Conservation (phyloP, 129 eudicot species). For the Logfia minima region DNA sequence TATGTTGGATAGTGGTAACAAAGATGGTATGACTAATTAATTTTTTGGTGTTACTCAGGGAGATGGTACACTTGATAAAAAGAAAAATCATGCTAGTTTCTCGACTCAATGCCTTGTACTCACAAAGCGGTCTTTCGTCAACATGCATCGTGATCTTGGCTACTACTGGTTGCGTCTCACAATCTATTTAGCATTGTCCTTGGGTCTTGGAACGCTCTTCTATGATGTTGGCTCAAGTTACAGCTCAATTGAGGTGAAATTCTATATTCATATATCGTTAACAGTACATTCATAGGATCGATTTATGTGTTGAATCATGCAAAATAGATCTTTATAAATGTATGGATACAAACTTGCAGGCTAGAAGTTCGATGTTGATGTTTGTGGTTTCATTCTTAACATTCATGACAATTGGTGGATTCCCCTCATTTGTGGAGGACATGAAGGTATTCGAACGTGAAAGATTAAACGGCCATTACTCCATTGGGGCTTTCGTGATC, state of each 20-base stretch:
- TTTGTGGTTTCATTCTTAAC: constrained; percentile 70
- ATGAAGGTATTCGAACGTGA: constrained; percentile 58
- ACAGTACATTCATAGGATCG: neutral
- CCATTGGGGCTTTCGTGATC: constrained; percentile 32
- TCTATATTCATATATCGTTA: neutral
- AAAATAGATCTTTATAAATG: neutral
- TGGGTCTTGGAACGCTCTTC: constrained; percentile 57
- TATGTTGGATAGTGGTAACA: neutral
- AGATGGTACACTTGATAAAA: constrained; percentile 30
- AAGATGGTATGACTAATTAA: neutral
- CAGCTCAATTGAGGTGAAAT: constrained; percentile 56
- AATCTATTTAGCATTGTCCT: constrained; percentile 46
- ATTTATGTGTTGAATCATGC: neutral
- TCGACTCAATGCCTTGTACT: constrained; percentile 55
- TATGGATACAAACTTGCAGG: constrained; percentile 37
- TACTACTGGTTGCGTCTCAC: constrained; percentile 71
- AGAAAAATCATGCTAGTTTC: constrained; percentile 50
- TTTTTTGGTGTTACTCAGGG: constrained; percentile 16
- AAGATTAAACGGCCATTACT: constrained; percentile 47
- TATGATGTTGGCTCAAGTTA: constrained; percentile 46
- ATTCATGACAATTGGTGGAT: constrained; percentile 88
- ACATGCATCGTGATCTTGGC: constrained; percentile 67
- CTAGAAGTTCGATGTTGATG: constrained; percentile 69
- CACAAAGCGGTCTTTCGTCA: constrained; percentile 55
- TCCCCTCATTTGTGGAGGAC: constrained; percentile 86